Base-by-base conservation (phyloP, 208 protist genomes). In the Perkinsela sp. region DNA sequence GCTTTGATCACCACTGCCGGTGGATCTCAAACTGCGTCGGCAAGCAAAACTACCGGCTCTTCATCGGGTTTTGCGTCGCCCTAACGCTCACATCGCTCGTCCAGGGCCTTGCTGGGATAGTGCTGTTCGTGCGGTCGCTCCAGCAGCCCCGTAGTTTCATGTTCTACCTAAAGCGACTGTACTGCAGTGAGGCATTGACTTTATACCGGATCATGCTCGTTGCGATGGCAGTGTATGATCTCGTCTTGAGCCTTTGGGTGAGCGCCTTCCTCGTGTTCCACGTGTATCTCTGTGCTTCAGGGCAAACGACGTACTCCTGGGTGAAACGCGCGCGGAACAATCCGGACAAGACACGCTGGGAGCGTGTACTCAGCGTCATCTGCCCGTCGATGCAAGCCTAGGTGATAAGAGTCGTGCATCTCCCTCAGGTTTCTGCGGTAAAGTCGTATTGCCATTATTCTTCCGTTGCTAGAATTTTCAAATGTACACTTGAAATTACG, bases 1-100 rank as follows among this genome's bases (percentile, higher is more conserved):
- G 77, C 31, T 92, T 93, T 72, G 88, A 93, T 69, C 88, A 93
- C 71, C 88, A 93, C 73, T 93, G 88, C 72, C 85, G 85, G 75
- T 93, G 88, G 87, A 68, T 93, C 32, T 92, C 91, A 75, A 81
- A 83, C 72, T 93, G 88, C 72, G 76, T 93, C 66, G 88, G 88
- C 13, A 48, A 68, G 29, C 71, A 70, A 28, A 92, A 93, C 75
- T 93, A 91, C 72, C 16, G 68, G 0, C 57, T 75, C n/a, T 91
- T 91, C 73, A 71, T 91, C 30, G 68, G 70, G 13, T 91, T 93
- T 68, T 87, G 90, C 74, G 32, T 1, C 2, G 69, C 74, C 1
- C 76, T 80, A n/a, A 89, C 77, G 76, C 32, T 78, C 28, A 75
- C 77, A 6, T 81, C 89, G 72, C 75, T 70, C 16, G 84, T 80